A percentile compares a stretch with the other conserved stretches of the same genome.
phyloP scores from a whole-genome alignment of 768 basidiomycete species.

The Russula dissimulans region DNA sequence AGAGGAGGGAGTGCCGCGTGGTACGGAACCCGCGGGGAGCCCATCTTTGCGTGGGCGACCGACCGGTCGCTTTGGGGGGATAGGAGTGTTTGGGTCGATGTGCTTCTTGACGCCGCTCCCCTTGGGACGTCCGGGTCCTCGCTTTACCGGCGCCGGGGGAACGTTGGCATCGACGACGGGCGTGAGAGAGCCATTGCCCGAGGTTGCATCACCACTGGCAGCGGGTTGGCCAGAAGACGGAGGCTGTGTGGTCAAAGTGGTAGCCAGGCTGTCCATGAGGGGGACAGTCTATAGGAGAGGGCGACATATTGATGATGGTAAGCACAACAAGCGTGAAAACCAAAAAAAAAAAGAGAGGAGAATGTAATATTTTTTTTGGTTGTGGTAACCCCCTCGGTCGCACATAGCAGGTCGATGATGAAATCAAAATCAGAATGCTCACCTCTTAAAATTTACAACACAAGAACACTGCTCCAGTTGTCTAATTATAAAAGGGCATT shows the following conservation, averaged over 20 bases:
- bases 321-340: neutral
- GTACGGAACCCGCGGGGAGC: conserved; percentile 64
- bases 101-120: conserved; percentile 67
- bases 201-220: neutral
- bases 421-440: conserved; percentile 9
- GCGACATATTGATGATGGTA: neutral
- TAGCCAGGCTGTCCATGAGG: conserved; percentile 10
- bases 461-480: neutral
- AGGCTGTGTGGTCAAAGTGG: conserved; percentile 10
- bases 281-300: neutral
- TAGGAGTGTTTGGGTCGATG: conserved; percentile 28
- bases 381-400: conserved; percentile 11
- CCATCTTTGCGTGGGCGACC: conserved; percentile 78
- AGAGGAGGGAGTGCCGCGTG: conserved; percentile 30
- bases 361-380: conserved; percentile 17
- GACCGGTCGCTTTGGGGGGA: conserved; percentile 68
- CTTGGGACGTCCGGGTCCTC: conserved; percentile 68
- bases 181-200: neutral
- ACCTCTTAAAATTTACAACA: neutral
- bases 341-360: neutral
- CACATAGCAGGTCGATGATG: neutral
- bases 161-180: neutral
- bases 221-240: conserved; percentile 1
- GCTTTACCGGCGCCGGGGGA: conserved; percentile 37
- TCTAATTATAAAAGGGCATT: neutral